phyloP scores from a whole-genome alignment of 495 filamentous ascomycete species.

The Penicillium pulvis region DNA sequence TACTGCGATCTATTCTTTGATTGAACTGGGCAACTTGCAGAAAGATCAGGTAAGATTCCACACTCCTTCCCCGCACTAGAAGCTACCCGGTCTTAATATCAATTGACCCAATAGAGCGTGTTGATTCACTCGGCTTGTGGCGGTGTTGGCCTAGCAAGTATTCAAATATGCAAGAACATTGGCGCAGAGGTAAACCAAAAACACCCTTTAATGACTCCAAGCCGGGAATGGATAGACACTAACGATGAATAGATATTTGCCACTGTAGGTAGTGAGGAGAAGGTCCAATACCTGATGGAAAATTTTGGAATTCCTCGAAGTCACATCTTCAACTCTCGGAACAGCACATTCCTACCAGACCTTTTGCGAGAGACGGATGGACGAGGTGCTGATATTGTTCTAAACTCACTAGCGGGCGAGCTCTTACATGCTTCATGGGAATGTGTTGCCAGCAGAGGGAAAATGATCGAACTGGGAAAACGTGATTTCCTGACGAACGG shows the following conservation, averaged over 20 bases:
- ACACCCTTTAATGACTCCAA: no score
- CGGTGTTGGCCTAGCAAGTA: conserved; percentile 23
- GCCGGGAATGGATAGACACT: no score
- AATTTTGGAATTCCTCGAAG: background rate
- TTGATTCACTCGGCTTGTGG: conserved; percentile 34
- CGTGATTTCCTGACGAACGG: conserved; percentile 28
- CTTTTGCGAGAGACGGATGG: conserved; percentile 23
- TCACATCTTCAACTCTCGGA: conserved; percentile 28
- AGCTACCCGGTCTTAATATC: background rate
- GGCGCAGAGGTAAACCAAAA: conserved; percentile 11
- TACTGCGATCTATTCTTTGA: no score
- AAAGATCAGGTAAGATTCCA: background rate
- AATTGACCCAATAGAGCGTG: conserved; percentile 3
- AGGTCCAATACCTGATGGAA: conserved; percentile 18
- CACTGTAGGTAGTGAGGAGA: conserved; percentile 45
- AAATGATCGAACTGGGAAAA: conserved; percentile 38
- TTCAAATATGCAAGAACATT: conserved; percentile 23
- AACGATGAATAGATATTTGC: conserved; percentile 22
- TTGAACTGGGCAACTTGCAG: no score
- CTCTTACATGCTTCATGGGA: conserved; percentile 36
- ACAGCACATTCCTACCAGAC: conserved; percentile 9
- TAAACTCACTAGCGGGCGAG: conserved; percentile 37
- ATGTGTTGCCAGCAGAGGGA: conserved; percentile 28
- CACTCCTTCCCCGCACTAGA: no score
- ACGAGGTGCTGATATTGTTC: conserved; percentile 34